phyloP scores from a whole-genome alignment of 2,329 filamentous ascomycete species.

The Orbilia quercus region DNA sequence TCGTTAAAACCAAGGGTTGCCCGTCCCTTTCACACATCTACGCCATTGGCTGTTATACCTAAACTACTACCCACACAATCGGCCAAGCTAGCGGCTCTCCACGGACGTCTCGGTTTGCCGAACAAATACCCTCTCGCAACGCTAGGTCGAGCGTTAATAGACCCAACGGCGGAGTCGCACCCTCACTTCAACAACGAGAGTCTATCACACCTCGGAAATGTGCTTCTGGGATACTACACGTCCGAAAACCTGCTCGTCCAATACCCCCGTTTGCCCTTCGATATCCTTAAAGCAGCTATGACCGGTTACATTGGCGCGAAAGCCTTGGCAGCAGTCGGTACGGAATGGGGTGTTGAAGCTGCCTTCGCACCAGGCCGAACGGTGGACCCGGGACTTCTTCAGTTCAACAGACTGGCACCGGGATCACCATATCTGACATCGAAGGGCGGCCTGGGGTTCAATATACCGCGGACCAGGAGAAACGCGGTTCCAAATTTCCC shows the following conservation, averaged over 20 bases:
- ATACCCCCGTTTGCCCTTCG: slow-evolving; percentile 89
- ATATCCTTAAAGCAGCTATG: slow-evolving; percentile 86
- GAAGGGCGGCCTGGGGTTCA: slow-evolving; percentile 31
- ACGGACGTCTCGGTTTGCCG: slow-evolving; percentile 86
- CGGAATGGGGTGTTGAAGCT: slow-evolving; percentile 90
- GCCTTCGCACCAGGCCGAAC: slow-evolving; percentile 89
- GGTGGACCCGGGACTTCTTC: slow-evolving; percentile 89
- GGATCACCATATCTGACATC: slow-evolving; percentile 40
- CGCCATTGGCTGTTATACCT: slow-evolving; percentile 36
- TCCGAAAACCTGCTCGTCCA: slow-evolving; percentile 87
- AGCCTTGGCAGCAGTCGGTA: slow-evolving; percentile 77
- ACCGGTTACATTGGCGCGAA: slow-evolving; percentile 82
- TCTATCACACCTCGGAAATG: slow-evolving; percentile 81
- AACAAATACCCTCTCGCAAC: slow-evolving; percentile 84
- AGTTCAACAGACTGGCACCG: slow-evolving; percentile 69
- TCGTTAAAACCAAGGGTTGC: slow-evolving; percentile 19
- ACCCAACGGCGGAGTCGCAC: slow-evolving; percentile 83
- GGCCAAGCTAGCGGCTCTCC: slow-evolving; percentile 89
- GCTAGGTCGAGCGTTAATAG: slow-evolving; percentile 84
- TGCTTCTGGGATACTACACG: slow-evolving; percentile 87
- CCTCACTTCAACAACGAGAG: slow-evolving; percentile 87
- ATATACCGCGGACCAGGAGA: slow-evolving; percentile 20
- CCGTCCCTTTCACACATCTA: slow-evolving; percentile 33
- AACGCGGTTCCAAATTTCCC: slow-evolving; percentile 36
- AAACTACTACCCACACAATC: slow-evolving; percentile 66